Evolutionary conservation across 1,139 yeast genomes (phyloP), one percentile per base, ranked within the genome.

Genomic region (Suhomyces bokatorum): DNA sequence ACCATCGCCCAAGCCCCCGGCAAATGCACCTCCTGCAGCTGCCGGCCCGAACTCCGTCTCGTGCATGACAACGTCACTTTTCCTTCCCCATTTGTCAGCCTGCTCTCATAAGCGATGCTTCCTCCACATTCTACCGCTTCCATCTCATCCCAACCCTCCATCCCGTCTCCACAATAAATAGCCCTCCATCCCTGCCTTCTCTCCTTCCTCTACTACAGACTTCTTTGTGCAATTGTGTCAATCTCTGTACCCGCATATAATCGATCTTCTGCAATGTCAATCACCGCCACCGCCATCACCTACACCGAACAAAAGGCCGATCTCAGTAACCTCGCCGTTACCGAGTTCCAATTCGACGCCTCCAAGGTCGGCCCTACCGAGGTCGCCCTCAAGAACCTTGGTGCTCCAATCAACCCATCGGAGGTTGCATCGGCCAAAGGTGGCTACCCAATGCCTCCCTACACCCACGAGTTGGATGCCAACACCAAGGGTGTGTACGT

Each of bases 351-450:
- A 13, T 45, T 54, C 34, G 45, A 51, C 22, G 51, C 53, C 22
- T 40, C 48, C 24, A 44, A 46, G 39, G 40, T 58, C 40, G 47
- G 38, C 11, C 45, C 51, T 27, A 46, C 48, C 35, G 52, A 57
- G 42, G 37, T 58, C 10, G 44, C 58, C 12, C 39, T 58, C 27
- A 55, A 52, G 35, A 50, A 59, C 7, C 42, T 59, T 35, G 61
- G 55, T 4, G 42, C 55, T 9, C 60, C 63, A 3, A 46, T 58
- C 34, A 73, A 73, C 52, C 78, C 78, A 1, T 69, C 76, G 7
- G 78, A 73, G 53, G 58, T 71, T 42, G 66, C 67, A 46, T 77
- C 69, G 48, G 63, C 73, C 28, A 66, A 63, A 47, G 78, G 78
- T 8, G 67, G 66, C 7, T 73, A 73, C 52, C 75, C 76, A 12